Conservation (phyloP, 768 basidiomycete species). For the Russula abietina region DNA sequence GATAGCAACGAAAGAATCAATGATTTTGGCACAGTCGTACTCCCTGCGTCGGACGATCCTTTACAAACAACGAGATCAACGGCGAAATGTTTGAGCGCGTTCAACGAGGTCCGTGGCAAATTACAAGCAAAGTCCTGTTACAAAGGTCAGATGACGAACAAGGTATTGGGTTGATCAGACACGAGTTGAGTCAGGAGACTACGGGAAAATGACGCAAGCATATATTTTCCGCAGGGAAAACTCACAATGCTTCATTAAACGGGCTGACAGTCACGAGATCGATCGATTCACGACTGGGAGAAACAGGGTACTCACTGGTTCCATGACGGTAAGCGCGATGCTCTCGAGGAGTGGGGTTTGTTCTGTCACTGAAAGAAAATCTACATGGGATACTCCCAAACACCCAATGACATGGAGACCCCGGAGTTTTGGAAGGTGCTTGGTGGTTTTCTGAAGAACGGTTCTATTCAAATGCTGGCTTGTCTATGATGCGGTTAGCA, state of each 20-base stretch:
- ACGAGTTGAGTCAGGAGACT: constrained; percentile 3
- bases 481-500: constrained; percentile 38
- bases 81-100: constrained; percentile 45
- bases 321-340: constrained; percentile 56
- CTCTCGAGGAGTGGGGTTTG: constrained; percentile 52
- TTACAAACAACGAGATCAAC: constrained; percentile 43
- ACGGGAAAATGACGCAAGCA: background rate
- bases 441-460: constrained; percentile 44
- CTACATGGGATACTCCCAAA: constrained; percentile 47
- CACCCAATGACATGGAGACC: constrained; percentile 61
- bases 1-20: constrained; percentile 14
- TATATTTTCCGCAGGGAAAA: background rate
- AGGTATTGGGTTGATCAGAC: constrained; percentile 10
- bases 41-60: constrained; percentile 21
- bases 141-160: constrained; percentile 33
- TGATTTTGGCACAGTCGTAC: background rate
- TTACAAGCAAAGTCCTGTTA: constrained; percentile 23
- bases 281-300: background rate
- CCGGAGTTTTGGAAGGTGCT: constrained; percentile 46
- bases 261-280: background rate
- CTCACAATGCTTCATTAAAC: constrained; percentile 4
- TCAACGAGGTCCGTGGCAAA: constrained; percentile 34
- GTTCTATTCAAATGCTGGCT: constrained; percentile 48
- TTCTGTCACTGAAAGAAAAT: constrained; percentile 41
- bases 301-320: constrained; percentile 42